phyloP scores from a whole-genome alignment of 129 eudicot genomes.

The Lactuca sativa region DNA sequence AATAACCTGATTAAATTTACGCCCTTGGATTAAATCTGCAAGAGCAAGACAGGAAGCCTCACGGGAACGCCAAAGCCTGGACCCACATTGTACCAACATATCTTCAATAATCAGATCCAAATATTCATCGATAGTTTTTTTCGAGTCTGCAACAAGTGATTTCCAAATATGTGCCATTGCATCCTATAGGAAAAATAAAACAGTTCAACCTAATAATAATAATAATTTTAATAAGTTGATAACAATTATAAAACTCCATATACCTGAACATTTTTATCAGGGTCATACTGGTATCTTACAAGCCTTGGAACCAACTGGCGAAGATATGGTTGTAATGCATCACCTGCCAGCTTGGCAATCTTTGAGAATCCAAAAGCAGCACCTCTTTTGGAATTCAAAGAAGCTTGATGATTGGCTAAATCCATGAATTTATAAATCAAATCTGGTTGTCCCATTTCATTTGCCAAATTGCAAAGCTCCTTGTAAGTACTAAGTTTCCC shows the following conservation, averaged over 20 bases:
- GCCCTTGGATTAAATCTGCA: conserved; percentile 90
- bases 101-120: conserved; percentile 83
- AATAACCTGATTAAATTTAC: conserved; percentile 79
- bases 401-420: conserved; percentile 90
- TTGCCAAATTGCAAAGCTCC: conserved; percentile 94
- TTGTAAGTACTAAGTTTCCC: conserved; percentile 94
- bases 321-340: conserved; percentile 81
- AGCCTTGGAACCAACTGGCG: conserved; percentile 82
- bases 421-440: conserved; percentile 95
- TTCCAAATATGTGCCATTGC: conserved; percentile 99
- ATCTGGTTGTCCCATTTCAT: conserved; percentile 99
- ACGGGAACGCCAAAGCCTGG: conserved; percentile 99
- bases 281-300: conserved; percentile 94
- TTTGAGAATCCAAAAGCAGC: conserved; percentile 99
- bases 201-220: background rate
- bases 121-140: conserved; percentile 78
- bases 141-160: conserved; percentile 84
- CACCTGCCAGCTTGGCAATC: conserved; percentile 97
- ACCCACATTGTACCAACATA: conserved; percentile 84
- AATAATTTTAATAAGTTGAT: background rate
- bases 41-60: conserved; percentile 98
- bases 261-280: conserved; percentile 98
- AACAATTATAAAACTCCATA: conserved; percentile 8
- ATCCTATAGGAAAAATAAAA: conserved; percentile 48
- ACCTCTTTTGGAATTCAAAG: conserved; percentile 93